A percentile compares a stretch with the other conserved stretches of the same genome.
These are phyloP conservation scores for Cadophora gregata DNA, from an alignment of 2,329 filamentous ascomycete genomes.

Conservation along the genomic window DNA sequence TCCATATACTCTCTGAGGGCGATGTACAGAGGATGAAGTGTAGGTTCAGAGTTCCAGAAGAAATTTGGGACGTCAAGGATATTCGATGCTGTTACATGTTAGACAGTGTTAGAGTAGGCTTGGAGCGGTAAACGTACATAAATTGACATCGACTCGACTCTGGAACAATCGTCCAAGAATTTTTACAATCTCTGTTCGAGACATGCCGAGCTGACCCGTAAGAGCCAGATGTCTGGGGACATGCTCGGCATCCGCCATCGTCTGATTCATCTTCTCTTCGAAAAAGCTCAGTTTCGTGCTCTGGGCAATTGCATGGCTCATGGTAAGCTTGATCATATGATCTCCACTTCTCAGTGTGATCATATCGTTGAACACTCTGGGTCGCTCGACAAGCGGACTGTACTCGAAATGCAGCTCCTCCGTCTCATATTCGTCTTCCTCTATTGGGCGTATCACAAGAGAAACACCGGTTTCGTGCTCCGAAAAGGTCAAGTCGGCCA, in stretches of 20 bases:
- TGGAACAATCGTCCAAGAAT: constrained; percentile 92
- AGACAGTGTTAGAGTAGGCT: constrained; percentile 25
- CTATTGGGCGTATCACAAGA: constrained; percentile 78
- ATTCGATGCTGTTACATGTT: constrained; percentile 72
- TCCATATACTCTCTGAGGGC: constrained; percentile 97
- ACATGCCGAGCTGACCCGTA: constrained; percentile 91
- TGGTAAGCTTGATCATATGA: constrained; percentile 98
- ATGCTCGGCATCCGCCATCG: constrained; percentile 91
- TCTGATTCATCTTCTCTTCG: constrained; percentile 92
- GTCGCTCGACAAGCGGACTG: constrained; percentile 81
- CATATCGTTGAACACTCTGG: constrained; percentile 98
- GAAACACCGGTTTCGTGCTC: constrained; percentile 68
- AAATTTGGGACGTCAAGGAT: constrained; percentile 96
- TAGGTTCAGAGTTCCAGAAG: constrained; percentile 98
- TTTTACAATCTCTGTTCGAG: constrained; percentile 86
- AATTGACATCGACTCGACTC: constrained; percentile 93
- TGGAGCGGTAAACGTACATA: constrained; percentile 69
- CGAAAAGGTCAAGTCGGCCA: constrained; percentile 93
- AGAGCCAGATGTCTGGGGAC: constrained; percentile 88
- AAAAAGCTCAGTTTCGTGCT: constrained; percentile 97
- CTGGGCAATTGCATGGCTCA: constrained; percentile 96
- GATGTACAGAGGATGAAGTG: constrained; percentile 89
- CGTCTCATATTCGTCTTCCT: constrained; percentile 92
- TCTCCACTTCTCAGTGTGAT: constrained; percentile 93
- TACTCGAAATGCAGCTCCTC: constrained; percentile 99